Base-by-base conservation (phyloP, 2,329 filamentous ascomycete genomes). In the Orbilia brochopaga region DNA sequence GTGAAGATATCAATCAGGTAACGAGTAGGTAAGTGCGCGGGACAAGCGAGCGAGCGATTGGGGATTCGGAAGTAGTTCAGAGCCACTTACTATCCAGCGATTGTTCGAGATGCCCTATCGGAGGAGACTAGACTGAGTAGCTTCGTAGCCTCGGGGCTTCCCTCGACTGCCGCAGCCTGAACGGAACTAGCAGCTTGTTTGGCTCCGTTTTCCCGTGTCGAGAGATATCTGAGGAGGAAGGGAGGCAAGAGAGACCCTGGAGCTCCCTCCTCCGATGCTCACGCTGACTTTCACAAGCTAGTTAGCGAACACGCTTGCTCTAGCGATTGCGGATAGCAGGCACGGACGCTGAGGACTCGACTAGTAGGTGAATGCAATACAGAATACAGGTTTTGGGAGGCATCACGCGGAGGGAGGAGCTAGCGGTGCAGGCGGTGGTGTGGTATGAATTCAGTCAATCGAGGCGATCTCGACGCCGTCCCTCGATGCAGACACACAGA, bases 191-290 rank as follows among this genome's bases (percentile, higher is more conserved):
- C 37, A 42, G 37, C 37, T 42, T 13, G 5, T 15, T 2, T 42
- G 37, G 37, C n/a, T 42, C 37, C 37, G 37, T 42, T 42, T 42
- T 42, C 37, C 37, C 37, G 37, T 42, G 37, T 13, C 37, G 37
- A 15, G 8, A n/a, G 23, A 30, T 6, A 51, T 6, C 2, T 10
- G 17, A 7, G 51, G 17, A 13, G 57, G 46, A 24, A 19, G 40
- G 27, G 23, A 48, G 48, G 35, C 59, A 37, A 54, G 60, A 56
- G 13, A 35, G 27, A 55, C 30, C 53, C 35, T 44, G 32, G 32
- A 42, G 32, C 53, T 44, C 53, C 37, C 15, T 21, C 15, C 44
- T 53, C 50, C 27, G 27, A 37, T 17, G 17, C 52, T 55, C 19
- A 15, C n/a, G 0, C 27, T 40, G 27, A 13, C 24, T 23, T 48